Evolutionary conservation across 75 land plant species (phyloP), one percentile per base, ranked within the genome.

Genomic region (Picea glauca): DNA sequence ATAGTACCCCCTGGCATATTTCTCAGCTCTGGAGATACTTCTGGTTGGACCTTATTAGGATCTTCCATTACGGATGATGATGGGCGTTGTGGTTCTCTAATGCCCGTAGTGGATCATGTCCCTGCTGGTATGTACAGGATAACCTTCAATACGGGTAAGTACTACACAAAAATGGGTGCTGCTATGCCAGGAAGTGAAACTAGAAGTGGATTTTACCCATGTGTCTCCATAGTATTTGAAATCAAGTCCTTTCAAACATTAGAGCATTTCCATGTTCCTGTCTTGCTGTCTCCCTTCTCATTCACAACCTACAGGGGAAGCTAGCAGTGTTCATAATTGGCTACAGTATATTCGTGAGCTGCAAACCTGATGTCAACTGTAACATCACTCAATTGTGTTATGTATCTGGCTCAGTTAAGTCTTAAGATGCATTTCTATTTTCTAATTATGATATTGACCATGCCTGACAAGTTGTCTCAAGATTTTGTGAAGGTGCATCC

Each of bases 261-360:
- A 5, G 93, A 96, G 74, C 99, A 96, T 82, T 96, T 96, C 78
- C 99, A 96, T 82, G 93, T 96, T 43, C 99, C 99, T 40, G 81
- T 96, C 54, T 85, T 96, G 81, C 79, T 94, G 59, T 92, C 99
- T 21, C 98, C 99, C 9, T 96, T 89, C 78, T 90, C 94, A 2
- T 94, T 90, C 79, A 84, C 85, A 35, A 96, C 99, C 11, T 92
- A 96, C 75, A 88, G 99, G 32, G 99, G 99, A 63, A 96, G 98
- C 83, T 96, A 50, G 56, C 56, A 50, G 12, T 9, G 56, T 50
- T 50, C 12, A 9, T 50, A 8, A 50, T 9, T 50, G 56, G 56
- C 12, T 50, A 50, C 13, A 50, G 56, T 50, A 2, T 50, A 50
- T 50, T 50, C 9, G 56, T 50, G 12, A 50, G 12, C 56, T 50